Evolutionary conservation across 2,329 filamentous ascomycete genomes (phyloP).

Genomic region (Blastomyces parvus): DNA sequence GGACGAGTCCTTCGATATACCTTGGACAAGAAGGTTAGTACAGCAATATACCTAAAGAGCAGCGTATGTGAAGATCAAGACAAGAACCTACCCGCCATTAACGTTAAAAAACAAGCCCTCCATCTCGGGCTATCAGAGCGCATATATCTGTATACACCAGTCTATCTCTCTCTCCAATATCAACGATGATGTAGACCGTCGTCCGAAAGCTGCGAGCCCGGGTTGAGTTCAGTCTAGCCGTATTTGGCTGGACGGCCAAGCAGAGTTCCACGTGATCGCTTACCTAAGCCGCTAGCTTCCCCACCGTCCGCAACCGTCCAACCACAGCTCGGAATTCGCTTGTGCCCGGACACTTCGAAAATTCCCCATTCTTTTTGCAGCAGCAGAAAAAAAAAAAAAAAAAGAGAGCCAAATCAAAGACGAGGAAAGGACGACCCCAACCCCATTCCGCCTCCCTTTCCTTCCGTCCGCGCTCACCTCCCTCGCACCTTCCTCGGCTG

Average conservation of each 20-base stretch:
- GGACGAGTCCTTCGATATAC: conserved; percentile 94
- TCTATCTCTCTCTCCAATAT: not conserved
- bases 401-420: conserved; percentile 19
- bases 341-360: conserved; percentile 28
- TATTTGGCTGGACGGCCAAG: not conserved
- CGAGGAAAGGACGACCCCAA: not conserved
- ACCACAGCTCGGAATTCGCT: conserved; percentile 25
- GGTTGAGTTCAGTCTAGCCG: not conserved
- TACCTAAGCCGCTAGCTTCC: not conserved
- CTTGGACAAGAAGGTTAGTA: conserved; percentile 39
- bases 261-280: not conserved
- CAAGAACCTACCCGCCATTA: conserved; percentile 64
- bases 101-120: conserved; percentile 93
- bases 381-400: conserved; percentile 16
- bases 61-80: not conserved
- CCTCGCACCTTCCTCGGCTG: not conserved
- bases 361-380: conserved; percentile 19
- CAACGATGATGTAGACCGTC: not conserved
- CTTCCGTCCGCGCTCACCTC: not conserved
- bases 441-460: not conserved
- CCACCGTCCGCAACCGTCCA: conserved; percentile 16
- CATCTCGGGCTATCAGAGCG: conserved; percentile 43
- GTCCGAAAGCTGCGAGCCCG: not conserved
- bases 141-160: not conserved
- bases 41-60: not conserved